These are phyloP conservation scores for Emmonsiellopsis sp. DNA, from an alignment of 2,329 filamentous ascomycete genomes.

Conservation along the genomic window DNA sequence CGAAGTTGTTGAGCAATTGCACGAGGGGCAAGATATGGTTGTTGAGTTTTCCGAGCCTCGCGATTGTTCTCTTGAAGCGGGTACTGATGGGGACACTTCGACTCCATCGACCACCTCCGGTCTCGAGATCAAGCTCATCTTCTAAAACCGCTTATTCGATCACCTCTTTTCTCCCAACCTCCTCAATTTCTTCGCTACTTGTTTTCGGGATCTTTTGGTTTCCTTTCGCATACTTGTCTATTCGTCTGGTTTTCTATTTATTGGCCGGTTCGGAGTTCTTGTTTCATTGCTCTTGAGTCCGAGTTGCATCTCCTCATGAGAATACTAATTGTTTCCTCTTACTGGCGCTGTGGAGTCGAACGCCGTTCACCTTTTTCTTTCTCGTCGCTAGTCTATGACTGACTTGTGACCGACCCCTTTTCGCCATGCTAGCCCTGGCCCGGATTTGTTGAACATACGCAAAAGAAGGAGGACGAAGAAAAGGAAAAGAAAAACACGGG, in stretches of 20 bases:
- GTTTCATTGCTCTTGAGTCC: background rate
- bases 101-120: constrained; percentile 4
- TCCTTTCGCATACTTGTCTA: background rate
- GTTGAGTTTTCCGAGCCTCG: constrained; percentile 58
- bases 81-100: constrained; percentile 8
- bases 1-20: constrained; percentile 71
- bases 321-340: background rate
- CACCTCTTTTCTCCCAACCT: background rate
- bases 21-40: constrained; percentile 85
- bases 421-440: constrained; percentile 11
- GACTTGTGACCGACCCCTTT: too few relatives aligned
- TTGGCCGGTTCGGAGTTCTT: background rate
- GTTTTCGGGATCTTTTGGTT: constrained; percentile 13
- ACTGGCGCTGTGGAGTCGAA: too few relatives aligned
- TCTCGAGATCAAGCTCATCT: constrained; percentile 10
- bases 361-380: too few relatives aligned
- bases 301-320: background rate
- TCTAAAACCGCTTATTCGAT: constrained; percentile 1
- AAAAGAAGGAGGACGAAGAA: background rate
- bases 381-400: too few relatives aligned
- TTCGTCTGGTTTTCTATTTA: background rate
- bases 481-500: background rate
- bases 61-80: constrained; percentile 19
- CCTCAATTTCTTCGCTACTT: constrained; percentile 3
- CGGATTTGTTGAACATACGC: too few relatives aligned